phyloP scores from a whole-genome alignment of 306 rosid genomes.

The Vigna mungo region DNA sequence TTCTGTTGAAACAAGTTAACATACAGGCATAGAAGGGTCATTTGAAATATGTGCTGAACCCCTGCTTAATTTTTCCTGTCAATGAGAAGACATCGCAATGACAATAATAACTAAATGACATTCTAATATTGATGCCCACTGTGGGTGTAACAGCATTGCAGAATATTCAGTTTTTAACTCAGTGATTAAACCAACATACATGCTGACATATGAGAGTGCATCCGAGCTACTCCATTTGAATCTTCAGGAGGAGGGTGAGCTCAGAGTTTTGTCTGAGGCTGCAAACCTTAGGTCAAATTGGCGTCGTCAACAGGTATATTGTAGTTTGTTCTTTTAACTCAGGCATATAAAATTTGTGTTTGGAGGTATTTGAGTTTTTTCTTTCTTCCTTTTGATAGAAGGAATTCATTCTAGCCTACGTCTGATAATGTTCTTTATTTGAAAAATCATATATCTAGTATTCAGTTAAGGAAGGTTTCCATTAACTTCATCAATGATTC shows the following conservation, averaged over 20 bases:
- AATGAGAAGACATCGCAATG: neutral
- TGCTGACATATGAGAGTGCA: slow-evolving; percentile 96
- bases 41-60: neutral
- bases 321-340: slow-evolving; percentile 35
- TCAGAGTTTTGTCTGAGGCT: slow-evolving; percentile 88
- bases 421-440: neutral
- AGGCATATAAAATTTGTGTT: slow-evolving; percentile 6
- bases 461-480: slow-evolving; percentile 23
- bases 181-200: slow-evolving; percentile 88
- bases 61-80: neutral
- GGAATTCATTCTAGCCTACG: slow-evolving; percentile 25
- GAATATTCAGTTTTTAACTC: slow-evolving; percentile 90
- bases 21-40: neutral
- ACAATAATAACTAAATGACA: slow-evolving; percentile 24
- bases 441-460: slow-evolving; percentile 1
- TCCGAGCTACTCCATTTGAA: slow-evolving; percentile 90
- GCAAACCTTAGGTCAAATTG: slow-evolving; percentile 81
- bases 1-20: neutral
- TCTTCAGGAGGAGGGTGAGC: slow-evolving; percentile 87
- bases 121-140: slow-evolving; percentile 26
- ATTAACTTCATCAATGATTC: slow-evolving; percentile 20
- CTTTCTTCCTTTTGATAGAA: neutral
- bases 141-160: slow-evolving; percentile 75
- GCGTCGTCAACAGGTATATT: slow-evolving; percentile 83
- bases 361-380: neutral